A percentile compares a stretch with the other conserved stretches of the same genome.
These are phyloP conservation scores for Singerocomus rubriflavus DNA, from an alignment of 1,284 basidiomycete species.

Conservation along the genomic window DNA sequence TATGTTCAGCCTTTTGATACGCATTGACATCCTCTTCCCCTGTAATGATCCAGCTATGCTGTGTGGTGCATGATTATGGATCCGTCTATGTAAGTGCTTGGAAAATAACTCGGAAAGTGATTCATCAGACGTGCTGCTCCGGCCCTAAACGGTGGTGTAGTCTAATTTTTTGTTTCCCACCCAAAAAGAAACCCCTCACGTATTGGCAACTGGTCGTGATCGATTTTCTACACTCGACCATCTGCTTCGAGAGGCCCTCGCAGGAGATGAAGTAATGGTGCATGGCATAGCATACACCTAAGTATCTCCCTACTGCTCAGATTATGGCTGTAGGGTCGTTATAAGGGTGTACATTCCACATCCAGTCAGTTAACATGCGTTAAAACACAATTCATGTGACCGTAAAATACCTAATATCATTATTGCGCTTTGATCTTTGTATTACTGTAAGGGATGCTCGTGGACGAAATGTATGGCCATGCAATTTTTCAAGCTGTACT, in stretches of 20 bases:
- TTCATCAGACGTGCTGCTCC: background rate
- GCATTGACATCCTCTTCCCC: background rate
- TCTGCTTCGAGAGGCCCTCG: slow-evolving; percentile 67
- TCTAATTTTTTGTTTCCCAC: slow-evolving; percentile 3
- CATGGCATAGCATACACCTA: slow-evolving; percentile 82
- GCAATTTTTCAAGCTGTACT: too few species aligned
- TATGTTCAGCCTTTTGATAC: background rate
- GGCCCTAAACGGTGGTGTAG: slow-evolving; percentile 27
- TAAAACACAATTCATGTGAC: background rate
- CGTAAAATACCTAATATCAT: background rate
- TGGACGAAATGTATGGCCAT: background rate
- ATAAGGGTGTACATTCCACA: slow-evolving; percentile 71
- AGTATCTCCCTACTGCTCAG: slow-evolving; percentile 74
- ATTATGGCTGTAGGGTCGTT: slow-evolving; percentile 71
- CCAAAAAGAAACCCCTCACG: slow-evolving; percentile 52
- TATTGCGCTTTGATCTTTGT: too few species aligned
- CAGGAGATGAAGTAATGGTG: slow-evolving; percentile 87
- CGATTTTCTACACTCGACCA: slow-evolving; percentile 49
- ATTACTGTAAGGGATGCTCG: too few species aligned
- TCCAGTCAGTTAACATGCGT: background rate
- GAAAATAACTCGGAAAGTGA: too few species aligned
- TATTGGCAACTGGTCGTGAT: slow-evolving; percentile 51
- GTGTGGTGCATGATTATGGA: background rate
- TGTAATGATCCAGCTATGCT: background rate
- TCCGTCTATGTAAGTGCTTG: background rate